phyloP scores from a whole-genome alignment of 2,329 filamentous ascomycete species.

The Cadophora sp. region DNA sequence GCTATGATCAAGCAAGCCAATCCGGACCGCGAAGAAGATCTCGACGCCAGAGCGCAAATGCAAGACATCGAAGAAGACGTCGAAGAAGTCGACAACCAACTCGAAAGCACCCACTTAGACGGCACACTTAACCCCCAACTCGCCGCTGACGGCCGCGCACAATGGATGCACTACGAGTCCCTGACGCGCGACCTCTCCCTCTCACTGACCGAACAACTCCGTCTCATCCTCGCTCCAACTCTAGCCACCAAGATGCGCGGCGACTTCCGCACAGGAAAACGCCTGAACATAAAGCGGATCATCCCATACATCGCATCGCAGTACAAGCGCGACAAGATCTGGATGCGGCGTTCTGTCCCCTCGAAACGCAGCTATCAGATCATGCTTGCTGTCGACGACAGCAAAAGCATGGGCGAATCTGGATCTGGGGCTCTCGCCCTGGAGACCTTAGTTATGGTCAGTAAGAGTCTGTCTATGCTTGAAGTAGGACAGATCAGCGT shows the following conservation, averaged over 20 bases:
- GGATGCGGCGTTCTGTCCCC: constrained; percentile 93
- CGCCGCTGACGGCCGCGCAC: constrained; percentile 68
- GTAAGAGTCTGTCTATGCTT: constrained; percentile 86
- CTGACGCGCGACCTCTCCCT: constrained; percentile 87
- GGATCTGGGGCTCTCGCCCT: constrained; percentile 82
- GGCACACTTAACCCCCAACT: constrained; percentile 32
- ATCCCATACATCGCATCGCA: constrained; percentile 98
- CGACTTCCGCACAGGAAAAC: constrained; percentile 95
- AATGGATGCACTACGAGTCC: constrained; percentile 87
- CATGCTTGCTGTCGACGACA: constrained; percentile 96
- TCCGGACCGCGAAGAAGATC: constrained; percentile 54
- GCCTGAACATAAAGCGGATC: constrained; percentile 98
- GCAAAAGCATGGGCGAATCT: constrained; percentile 87
- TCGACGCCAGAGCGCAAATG: constrained; percentile 50
- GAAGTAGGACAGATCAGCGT: constrained; percentile 95
- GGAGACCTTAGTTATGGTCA: constrained; percentile 91
- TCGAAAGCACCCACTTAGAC: constrained; percentile 75
- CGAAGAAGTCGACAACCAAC: constrained; percentile 57
- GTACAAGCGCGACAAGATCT: constrained; percentile 99
- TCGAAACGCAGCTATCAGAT: constrained; percentile 97
- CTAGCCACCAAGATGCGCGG: constrained; percentile 95
- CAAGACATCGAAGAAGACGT: constrained; percentile 47
- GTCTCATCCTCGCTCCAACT: constrained; percentile 92
- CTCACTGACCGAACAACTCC: constrained; percentile 90
- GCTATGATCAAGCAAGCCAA: constrained; percentile 59